Evolutionary conservation across 140 eudicot species (phyloP).

Genomic region (Cichorium intybus): DNA sequence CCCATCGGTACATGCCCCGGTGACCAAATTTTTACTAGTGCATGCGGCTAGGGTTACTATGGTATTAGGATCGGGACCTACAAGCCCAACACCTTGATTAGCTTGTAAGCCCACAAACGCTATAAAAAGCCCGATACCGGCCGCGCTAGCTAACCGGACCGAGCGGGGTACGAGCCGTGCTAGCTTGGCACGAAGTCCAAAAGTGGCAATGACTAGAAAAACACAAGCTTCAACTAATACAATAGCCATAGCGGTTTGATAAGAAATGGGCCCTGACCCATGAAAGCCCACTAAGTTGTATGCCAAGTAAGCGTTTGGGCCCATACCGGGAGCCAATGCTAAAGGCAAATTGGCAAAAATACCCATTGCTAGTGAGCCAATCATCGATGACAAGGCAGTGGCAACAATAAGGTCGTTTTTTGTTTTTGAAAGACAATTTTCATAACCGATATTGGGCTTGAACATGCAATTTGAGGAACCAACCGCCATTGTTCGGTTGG

Average conservation of each 20-base stretch:
- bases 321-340: conserved; percentile 93
- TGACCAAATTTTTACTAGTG: conserved; percentile 38
- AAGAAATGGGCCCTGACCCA: conserved; percentile 74
- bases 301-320: conserved; percentile 83
- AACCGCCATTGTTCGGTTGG: conserved; percentile 12
- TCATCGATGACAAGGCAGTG: conserved; percentile 71
- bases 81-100: conserved; percentile 78
- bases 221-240: conserved; percentile 65
- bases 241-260: conserved; percentile 74
- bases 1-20: conserved; percentile 66
- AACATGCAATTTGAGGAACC: conserved; percentile 55
- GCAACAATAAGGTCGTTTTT: conserved; percentile 74
- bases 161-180: conserved; percentile 67
- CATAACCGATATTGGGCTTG: conserved; percentile 60
- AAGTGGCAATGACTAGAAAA: conserved; percentile 50
- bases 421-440: conserved; percentile 44
- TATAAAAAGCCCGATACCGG: conserved; percentile 83
- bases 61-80: conserved; percentile 73
- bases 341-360: conserved; percentile 69
- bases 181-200: conserved; percentile 72
- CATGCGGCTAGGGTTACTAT: conserved; percentile 64
- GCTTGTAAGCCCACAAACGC: conserved; percentile 85
- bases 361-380: conserved; percentile 89
- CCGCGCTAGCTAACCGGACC: conserved; percentile 66
- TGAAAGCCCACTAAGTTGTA: conserved; percentile 86